These are phyloP conservation scores for Ephemerocybe angulata DNA, from an alignment of 768 basidiomycete genomes.

Conservation along the genomic window DNA sequence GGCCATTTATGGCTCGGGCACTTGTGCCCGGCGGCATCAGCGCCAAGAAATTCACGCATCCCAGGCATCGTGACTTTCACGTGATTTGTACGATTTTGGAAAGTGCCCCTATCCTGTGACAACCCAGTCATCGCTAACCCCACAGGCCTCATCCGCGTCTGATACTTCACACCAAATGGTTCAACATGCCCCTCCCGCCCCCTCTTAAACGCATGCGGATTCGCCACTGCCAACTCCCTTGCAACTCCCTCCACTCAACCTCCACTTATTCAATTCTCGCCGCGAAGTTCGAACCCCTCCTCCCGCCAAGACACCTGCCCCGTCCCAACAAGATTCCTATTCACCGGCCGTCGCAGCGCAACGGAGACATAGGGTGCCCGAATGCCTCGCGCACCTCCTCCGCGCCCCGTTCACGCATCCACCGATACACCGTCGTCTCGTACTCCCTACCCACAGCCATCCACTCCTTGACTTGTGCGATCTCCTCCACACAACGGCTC, in stretches of 20 bases:
- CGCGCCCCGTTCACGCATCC: constrained; percentile 51
- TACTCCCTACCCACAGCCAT: constrained; percentile 61
- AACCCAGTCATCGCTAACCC: too few relatives aligned
- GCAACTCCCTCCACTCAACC: too few relatives aligned
- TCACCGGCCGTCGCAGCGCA: background rate
- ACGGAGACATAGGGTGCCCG: constrained; percentile 22
- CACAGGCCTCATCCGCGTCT: constrained; percentile 30
- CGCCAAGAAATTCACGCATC: too few relatives aligned
- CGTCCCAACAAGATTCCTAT: background rate
- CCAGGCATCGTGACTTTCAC: too few relatives aligned
- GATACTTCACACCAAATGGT: constrained; percentile 51
- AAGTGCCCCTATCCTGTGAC: too few relatives aligned
- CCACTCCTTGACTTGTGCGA: constrained; percentile 55
- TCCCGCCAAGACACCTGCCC: constrained; percentile 56
- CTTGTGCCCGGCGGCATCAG: too few relatives aligned
- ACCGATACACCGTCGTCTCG: constrained; percentile 38
- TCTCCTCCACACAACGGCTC: constrained; percentile 47
- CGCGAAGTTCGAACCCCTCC: constrained; percentile 46
- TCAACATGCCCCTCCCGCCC: constrained; percentile 38
- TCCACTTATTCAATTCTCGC: constrained; percentile 23
- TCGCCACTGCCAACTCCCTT: constrained; percentile 30
- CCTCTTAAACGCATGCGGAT: too few relatives aligned
- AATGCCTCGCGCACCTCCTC: constrained; percentile 48
- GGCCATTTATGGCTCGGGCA: too few relatives aligned
- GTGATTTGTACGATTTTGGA: too few relatives aligned